A percentile compares a stretch with the other conserved stretches of the same genome.
phyloP scores from a whole-genome alignment of 495 filamentous ascomycete species.

The Penicillium ochrochloron region DNA sequence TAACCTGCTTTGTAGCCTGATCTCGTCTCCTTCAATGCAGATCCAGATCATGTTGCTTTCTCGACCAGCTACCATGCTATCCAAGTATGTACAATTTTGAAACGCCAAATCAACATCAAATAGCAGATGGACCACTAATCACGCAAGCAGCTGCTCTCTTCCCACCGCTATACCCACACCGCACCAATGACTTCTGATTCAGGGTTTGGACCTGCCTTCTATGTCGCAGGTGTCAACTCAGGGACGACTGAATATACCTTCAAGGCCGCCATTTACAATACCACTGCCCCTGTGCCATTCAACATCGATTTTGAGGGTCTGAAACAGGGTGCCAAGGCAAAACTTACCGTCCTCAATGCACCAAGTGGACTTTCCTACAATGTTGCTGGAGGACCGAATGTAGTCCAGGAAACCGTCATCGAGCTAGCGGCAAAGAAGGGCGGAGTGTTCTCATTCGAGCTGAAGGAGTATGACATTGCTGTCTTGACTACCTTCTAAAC shows the following conservation, averaged over 20 bases:
- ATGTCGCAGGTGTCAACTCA: not conserved
- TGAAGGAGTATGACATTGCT: not conserved
- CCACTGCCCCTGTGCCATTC: not conserved
- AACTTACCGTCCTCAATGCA: conserved; percentile 4
- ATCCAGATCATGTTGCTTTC: conserved; percentile 2
- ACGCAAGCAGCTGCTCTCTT: not conserved
- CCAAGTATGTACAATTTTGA: not conserved
- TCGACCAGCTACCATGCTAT: conserved; percentile 4
- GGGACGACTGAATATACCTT: not conserved
- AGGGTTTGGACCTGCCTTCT: not conserved
- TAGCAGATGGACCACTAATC: not conserved
- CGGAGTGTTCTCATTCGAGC: not conserved
- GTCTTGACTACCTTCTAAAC: conserved; percentile 3
- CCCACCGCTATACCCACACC: not conserved
- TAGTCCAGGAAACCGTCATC: not conserved
- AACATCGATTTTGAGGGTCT: not conserved
- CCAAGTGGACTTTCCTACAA: not conserved
- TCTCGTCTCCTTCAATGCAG: conserved; percentile 2
- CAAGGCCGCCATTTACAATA: conserved; percentile 6
- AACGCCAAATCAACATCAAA: conserved; percentile 1
- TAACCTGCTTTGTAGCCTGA: conserved; percentile 7
- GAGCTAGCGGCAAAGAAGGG: not conserved
- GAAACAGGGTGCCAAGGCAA: not conserved
- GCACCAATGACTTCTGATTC: not conserved
- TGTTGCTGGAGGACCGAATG: not conserved